Base-by-base conservation (phyloP, 2,329 filamentous ascomycete genomes). In the Talaromyces marneffei region DNA sequence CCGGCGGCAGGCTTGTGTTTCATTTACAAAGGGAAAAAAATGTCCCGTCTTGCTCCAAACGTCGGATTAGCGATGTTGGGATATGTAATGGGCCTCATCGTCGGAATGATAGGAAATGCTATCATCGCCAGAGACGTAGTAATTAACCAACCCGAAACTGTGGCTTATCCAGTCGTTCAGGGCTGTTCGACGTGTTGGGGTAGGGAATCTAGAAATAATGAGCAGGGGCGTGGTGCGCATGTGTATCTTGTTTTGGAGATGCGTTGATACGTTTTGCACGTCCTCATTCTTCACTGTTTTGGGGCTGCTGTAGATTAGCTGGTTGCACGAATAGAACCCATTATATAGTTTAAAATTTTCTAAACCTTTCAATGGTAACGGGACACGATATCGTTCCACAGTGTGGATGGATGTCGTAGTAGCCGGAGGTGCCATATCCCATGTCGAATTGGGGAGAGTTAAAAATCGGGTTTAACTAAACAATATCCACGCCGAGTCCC, bases 101-200 rank as follows among this genome's bases (percentile, higher is more conserved):
- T 93, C 90, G 54, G 86, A 89, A 73, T 93, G 89, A 69, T 88
- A 93, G 10, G 86, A 83, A 54, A 93, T 93, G 66, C 87, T 90
- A 71, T 93, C 89, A 5, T 84, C 78, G 0, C 90, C 89, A 3
- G 83, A 84, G n/a, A 87, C 87, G 70, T 93, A 93, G 76, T 93
- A 93, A 69, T 93, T 93, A 4, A 93, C 88, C 1, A 93, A 80
- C 63, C 87, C 89, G 71, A 92, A 91, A 70, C 93, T 93, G 75
- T 88, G 93, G 0, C 70, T 80, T 68, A 84, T 63, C 3, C 57
- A 57, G 25, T 63, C 83, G n/a, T 81, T 82, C 0, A 87, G 90
- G 0, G 84, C 83, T 4, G 81, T 79, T 93, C 88, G 1, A 88
- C 85, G 9, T 85, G 79, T 35, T 73, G 75, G 9, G 86, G 83